Conservation (phyloP, 2,329 filamentous ascomycete species). For the Talaromyces sp. region DNA sequence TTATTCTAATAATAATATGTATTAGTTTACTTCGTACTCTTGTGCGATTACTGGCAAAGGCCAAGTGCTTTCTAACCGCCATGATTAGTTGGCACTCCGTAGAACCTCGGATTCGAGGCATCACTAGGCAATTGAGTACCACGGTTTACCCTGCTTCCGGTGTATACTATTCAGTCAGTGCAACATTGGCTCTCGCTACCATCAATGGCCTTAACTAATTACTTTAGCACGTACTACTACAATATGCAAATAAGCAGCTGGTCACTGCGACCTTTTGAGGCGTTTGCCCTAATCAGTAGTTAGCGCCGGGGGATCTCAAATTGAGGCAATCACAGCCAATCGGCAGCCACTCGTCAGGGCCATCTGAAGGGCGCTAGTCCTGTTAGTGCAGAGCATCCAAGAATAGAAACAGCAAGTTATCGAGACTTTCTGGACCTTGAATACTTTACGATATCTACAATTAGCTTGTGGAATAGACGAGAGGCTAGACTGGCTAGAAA, state of each 20-base stretch:
- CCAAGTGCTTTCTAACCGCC: neutral
- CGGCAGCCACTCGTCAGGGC: neutral
- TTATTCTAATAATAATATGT: neutral
- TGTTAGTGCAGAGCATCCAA: neutral
- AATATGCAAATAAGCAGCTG: neutral
- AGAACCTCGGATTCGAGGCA: neutral
- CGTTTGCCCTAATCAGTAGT: neutral
- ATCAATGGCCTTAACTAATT: neutral
- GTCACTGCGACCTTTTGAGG: neutral
- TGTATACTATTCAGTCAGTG: neutral
- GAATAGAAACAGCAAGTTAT: neutral
- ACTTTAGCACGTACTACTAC: neutral
- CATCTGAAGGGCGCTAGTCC: neutral
- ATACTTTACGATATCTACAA: neutral
- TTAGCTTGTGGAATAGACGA: neutral
- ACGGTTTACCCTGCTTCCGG: neutral
- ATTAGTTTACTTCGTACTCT: neutral
- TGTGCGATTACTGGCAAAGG: neutral
- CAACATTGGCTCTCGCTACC: neutral
- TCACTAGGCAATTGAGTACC: neutral
- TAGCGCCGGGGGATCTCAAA: constrained; percentile 2
- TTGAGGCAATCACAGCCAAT: constrained; percentile 1
- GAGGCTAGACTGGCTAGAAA: neutral
- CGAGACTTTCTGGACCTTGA: neutral
- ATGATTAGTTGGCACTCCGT: neutral